These are phyloP conservation scores for Platanus orientalis DNA, from an alignment of 164 flowering plant species.

Conservation along the genomic window DNA sequence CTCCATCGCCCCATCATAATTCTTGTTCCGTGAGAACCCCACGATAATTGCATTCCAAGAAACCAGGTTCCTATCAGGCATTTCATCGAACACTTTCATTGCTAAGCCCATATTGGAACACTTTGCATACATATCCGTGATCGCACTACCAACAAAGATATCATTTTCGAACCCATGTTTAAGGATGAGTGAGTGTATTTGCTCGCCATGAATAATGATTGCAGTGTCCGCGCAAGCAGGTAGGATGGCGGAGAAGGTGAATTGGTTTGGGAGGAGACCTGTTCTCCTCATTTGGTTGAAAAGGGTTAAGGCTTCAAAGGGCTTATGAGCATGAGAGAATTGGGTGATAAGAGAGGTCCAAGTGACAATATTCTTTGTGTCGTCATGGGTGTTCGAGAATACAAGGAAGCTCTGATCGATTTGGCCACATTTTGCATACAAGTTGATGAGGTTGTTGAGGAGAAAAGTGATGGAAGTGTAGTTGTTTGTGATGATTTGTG, in stretches of 20 bases:
- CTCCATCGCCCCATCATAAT: constrained; percentile 29
- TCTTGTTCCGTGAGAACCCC: constrained; percentile 38
- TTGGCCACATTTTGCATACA: constrained; percentile 46
- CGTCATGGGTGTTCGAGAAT: constrained; percentile 24
- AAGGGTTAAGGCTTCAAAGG: constrained; percentile 33
- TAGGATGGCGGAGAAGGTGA: constrained; percentile 51
- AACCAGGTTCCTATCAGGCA: constrained; percentile 55
- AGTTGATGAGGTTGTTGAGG: constrained; percentile 47
- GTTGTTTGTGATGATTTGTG: constrained; percentile 45
- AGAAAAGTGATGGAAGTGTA: constrained; percentile 35
- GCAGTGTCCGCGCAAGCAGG: constrained; percentile 39
- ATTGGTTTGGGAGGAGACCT: constrained; percentile 45
- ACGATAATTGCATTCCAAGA: constrained; percentile 67
- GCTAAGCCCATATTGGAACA: constrained; percentile 32
- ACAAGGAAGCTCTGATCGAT: constrained; percentile 25
- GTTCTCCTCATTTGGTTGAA: constrained; percentile 39
- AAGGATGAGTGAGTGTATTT: constrained; percentile 40
- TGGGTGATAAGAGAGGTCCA: constrained; percentile 61
- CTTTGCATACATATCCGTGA: constrained; percentile 56
- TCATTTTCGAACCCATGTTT: constrained; percentile 42
- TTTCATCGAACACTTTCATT: constrained; percentile 47
- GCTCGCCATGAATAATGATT: constrained; percentile 28
- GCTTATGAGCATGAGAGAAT: constrained; percentile 27
- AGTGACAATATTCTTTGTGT: constrained; percentile 33
- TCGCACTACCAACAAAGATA: constrained; percentile 47